A percentile compares a stretch with the other conserved stretches of the same genome.
These are phyloP conservation scores for Talaromyces pinophilus DNA, from an alignment of 2,329 filamentous ascomycete species.

Conservation along the genomic window DNA sequence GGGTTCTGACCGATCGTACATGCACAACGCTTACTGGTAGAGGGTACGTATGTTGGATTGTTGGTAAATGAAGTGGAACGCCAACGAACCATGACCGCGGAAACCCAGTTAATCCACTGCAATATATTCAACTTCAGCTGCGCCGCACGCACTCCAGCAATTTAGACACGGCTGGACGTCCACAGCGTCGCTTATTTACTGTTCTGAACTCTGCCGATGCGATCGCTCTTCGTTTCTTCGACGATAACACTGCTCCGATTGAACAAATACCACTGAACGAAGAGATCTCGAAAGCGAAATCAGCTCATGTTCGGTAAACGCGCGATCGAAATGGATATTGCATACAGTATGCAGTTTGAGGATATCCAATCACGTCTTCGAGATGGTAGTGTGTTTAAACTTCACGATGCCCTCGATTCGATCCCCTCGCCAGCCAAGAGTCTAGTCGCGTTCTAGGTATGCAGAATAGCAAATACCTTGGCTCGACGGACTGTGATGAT, in stretches of 20 bases:
- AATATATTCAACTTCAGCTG: not conserved
- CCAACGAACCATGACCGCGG: not conserved
- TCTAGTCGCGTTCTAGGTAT: not conserved
- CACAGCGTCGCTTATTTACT: not conserved
- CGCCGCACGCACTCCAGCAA: not conserved
- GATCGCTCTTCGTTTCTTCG: not conserved
- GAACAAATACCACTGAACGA: not conserved
- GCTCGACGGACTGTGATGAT: not conserved
- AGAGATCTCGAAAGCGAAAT: not conserved
- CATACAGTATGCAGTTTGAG: not conserved
- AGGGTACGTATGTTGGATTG: not conserved
- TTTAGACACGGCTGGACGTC: not conserved
- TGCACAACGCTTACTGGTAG: not conserved
- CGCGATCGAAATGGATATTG: not conserved
- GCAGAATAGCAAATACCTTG: not conserved
- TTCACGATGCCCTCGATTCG: not conserved
- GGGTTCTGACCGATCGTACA: not conserved
- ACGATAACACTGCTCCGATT: not conserved
- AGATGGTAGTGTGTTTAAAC: not conserved
- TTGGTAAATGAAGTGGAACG: not conserved
- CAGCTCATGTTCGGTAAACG: not conserved
- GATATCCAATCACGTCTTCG: not conserved
- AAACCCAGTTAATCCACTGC: not conserved
- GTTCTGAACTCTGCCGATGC: not conserved
- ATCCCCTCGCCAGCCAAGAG: not conserved